Conservation (phyloP, 2,329 filamentous ascomycete species). For the Aureobasidium pullulans region DNA sequence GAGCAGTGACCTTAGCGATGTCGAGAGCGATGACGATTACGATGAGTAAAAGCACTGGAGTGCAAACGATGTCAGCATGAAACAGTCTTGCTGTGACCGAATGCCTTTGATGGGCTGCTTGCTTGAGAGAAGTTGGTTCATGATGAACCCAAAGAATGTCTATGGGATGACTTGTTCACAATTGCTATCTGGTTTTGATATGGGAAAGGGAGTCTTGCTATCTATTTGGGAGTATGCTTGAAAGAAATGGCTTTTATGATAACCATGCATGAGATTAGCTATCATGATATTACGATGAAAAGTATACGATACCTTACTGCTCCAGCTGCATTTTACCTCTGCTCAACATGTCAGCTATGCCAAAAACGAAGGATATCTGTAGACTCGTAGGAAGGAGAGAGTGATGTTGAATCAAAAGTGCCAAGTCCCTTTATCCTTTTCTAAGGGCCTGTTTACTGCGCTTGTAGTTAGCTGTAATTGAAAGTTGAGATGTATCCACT, state of each 20-base stretch:
- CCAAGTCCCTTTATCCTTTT: no score
- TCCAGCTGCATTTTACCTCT: no score
- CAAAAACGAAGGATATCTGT: no score
- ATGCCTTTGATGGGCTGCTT: background rate
- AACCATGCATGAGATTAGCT: background rate
- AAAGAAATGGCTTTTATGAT: background rate
- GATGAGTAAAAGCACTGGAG: background rate
- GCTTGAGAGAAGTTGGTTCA: background rate
- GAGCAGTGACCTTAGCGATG: slow-evolving; percentile 1
- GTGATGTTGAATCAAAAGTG: no score
- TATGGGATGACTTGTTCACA: background rate
- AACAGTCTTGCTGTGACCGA: no score
- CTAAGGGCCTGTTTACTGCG: no score
- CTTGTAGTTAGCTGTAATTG: no score
- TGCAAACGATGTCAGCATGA: background rate
- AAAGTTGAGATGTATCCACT: no score
- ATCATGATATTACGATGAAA: background rate
- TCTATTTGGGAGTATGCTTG: background rate
- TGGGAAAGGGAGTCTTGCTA: background rate
- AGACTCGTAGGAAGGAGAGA: no score
- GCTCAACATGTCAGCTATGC: no score
- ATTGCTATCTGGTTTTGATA: background rate
- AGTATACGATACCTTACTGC: background rate
- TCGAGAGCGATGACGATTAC: slow-evolving; percentile 9
- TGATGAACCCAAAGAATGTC: background rate